Conservation (phyloP, 202 grass and related monocot genomes). For the Schoenoplectus tabernaemontani region DNA sequence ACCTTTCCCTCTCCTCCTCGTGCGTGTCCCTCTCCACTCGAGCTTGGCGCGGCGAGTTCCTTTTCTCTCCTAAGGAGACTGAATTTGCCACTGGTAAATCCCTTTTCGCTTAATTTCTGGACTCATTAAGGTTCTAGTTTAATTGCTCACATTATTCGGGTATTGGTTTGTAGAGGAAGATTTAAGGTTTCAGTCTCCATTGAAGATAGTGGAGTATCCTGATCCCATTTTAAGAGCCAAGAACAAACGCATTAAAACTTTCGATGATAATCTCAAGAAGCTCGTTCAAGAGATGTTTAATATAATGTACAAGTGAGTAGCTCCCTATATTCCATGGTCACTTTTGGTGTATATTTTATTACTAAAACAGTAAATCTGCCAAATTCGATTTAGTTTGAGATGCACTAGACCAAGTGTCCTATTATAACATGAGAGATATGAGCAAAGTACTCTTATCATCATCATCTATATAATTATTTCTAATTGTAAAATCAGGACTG, state of each 20-base stretch:
- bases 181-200: slow-evolving; percentile 60
- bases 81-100: slow-evolving; percentile 72
- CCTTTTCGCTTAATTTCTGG: neutral
- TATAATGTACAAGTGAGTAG: slow-evolving; percentile 94
- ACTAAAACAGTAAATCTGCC: neutral
- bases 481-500: slow-evolving; percentile 46
- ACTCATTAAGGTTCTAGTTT: neutral
- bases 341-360: neutral
- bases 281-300: slow-evolving; percentile 85
- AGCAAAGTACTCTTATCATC: neutral
- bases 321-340: neutral
- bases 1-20: neutral
- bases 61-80: slow-evolving; percentile 26
- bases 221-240: slow-evolving; percentile 57
- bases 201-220: slow-evolving; percentile 85
- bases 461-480: neutral
- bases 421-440: neutral
- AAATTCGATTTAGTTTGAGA: neutral
- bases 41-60: slow-evolving; percentile 46
- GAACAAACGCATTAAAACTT: slow-evolving; percentile 86
- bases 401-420: neutral
- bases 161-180: slow-evolving; percentile 47
- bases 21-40: slow-evolving; percentile 23
- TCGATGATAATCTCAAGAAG: slow-evolving; percentile 54
- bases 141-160: neutral